A percentile compares a stretch with the other conserved stretches of the same genome.
These are phyloP conservation scores for Lavandula angustifolia DNA, from an alignment of 257 asterid genomes.

Conservation along the genomic window DNA sequence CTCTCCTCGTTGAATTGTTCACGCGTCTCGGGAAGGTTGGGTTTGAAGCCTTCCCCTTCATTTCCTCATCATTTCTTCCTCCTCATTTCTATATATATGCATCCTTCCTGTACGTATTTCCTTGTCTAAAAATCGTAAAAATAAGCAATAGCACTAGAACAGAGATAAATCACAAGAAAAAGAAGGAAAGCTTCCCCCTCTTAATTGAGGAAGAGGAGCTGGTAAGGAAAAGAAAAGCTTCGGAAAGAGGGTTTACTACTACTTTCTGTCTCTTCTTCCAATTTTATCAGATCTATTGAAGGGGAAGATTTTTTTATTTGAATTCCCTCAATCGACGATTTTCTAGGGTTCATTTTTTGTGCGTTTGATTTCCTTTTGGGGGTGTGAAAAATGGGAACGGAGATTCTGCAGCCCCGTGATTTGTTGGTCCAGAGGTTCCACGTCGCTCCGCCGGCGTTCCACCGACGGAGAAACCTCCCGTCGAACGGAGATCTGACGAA, in stretches of 20 bases:
- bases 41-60: constrained; percentile 17
- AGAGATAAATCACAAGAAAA: neutral
- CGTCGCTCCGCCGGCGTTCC: constrained; percentile 33
- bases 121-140: neutral
- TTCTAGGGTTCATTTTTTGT: constrained; percentile 24
- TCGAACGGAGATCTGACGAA: constrained; percentile 26
- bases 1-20: constrained; percentile 28
- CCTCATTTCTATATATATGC: constrained; percentile 27
- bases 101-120: neutral
- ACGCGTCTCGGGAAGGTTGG: constrained; percentile 43
- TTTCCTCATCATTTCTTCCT: neutral
- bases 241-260: neutral
- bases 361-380: neutral
- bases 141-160: constrained; percentile 7
- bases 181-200: neutral
- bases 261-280: constrained; percentile 19
- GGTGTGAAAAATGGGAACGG: constrained; percentile 45
- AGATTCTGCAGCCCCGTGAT: constrained; percentile 47
- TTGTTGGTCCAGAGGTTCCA: constrained; percentile 36
- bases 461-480: constrained; percentile 40
- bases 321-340: constrained; percentile 8
- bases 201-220: too few species aligned
- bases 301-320: neutral
- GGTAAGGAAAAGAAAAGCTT: neutral
- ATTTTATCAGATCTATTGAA: neutral